These are phyloP conservation scores for Kodamaea leandrae DNA, from an alignment of 805 yeast species.

Conservation along the genomic window DNA sequence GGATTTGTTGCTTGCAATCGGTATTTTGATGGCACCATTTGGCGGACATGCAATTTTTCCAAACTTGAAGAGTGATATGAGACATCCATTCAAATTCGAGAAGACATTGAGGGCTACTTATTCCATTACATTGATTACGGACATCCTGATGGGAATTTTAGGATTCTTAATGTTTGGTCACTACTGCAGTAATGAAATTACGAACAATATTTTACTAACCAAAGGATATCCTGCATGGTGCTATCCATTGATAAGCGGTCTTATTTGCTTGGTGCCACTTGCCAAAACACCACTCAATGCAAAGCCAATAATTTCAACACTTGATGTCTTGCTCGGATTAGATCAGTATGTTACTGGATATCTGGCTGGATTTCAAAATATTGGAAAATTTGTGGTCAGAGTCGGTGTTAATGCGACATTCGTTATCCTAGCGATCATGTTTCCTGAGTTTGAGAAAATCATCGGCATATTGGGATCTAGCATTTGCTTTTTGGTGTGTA, in stretches of 20 bases:
- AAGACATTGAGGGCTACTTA: slow-evolving; percentile 55
- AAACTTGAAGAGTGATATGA: slow-evolving; percentile 70
- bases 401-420: slow-evolving; percentile 23
- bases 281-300: slow-evolving; percentile 40
- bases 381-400: slow-evolving; percentile 16
- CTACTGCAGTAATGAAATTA: slow-evolving; percentile 65
- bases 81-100: slow-evolving; percentile 62
- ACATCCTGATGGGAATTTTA: slow-evolving; percentile 56
- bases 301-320: slow-evolving; percentile 38
- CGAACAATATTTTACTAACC: slow-evolving; percentile 68
- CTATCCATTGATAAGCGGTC: slow-evolving; percentile 25
- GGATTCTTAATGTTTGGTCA: slow-evolving; percentile 83
- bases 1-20: slow-evolving; percentile 50
- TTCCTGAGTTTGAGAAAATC: slow-evolving; percentile 39
- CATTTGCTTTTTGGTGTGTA: slow-evolving; percentile 40
- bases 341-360: slow-evolving; percentile 3
- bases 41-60: slow-evolving; percentile 87
- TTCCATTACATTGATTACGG: slow-evolving; percentile 55
- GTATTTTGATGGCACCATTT: slow-evolving; percentile 73
- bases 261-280: slow-evolving; percentile 41
- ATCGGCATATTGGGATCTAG: slow-evolving; percentile 43
- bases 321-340: slow-evolving; percentile 28
- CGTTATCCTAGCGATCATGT: slow-evolving; percentile 25
- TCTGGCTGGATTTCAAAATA: not conserved
- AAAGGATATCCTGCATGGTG: slow-evolving; percentile 66